phyloP scores from a whole-genome alignment of 2,329 filamentous ascomycete species.

The Aspergillus hortae region DNA sequence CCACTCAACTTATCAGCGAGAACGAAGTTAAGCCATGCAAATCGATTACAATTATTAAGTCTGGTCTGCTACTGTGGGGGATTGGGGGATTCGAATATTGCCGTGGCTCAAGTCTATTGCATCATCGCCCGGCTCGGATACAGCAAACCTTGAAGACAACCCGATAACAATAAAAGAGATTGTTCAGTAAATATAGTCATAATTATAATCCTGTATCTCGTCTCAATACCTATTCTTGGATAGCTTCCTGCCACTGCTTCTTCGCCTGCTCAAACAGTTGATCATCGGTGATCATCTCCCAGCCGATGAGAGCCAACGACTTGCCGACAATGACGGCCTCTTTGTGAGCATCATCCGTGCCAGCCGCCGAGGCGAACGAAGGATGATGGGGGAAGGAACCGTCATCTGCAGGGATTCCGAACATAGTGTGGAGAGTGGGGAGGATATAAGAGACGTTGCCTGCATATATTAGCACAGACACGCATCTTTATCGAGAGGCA shows the following conservation, averaged over 20 bases:
- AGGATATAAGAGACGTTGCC: slow-evolving; percentile 50
- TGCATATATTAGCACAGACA: slow-evolving; percentile 13
- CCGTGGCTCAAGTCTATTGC: background rate
- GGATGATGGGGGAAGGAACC: slow-evolving; percentile 36
- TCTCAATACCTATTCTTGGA: slow-evolving; percentile 12
- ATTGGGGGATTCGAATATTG: background rate
- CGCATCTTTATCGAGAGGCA: too few relatives aligned
- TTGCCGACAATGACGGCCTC: slow-evolving; percentile 46
- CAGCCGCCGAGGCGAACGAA: slow-evolving; percentile 45
- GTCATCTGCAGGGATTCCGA: slow-evolving; percentile 41
- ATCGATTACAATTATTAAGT: background rate
- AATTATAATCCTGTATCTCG: background rate
- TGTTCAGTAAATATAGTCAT: background rate
- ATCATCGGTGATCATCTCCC: slow-evolving; percentile 29
- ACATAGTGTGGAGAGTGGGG: slow-evolving; percentile 49
- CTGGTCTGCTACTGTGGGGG: background rate
- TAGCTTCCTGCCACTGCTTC: slow-evolving; percentile 23
- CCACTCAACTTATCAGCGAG: too few relatives aligned
- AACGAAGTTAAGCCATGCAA: background rate
- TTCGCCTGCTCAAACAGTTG: slow-evolving; percentile 20
- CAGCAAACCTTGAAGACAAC: background rate
- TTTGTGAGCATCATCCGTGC: slow-evolving; percentile 38
- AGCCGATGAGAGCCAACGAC: slow-evolving; percentile 41
- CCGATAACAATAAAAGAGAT: background rate
- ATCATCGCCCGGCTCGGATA: background rate